Base-by-base conservation (phyloP, 441 rosid genomes). In the Flueggea neowawraea region DNA sequence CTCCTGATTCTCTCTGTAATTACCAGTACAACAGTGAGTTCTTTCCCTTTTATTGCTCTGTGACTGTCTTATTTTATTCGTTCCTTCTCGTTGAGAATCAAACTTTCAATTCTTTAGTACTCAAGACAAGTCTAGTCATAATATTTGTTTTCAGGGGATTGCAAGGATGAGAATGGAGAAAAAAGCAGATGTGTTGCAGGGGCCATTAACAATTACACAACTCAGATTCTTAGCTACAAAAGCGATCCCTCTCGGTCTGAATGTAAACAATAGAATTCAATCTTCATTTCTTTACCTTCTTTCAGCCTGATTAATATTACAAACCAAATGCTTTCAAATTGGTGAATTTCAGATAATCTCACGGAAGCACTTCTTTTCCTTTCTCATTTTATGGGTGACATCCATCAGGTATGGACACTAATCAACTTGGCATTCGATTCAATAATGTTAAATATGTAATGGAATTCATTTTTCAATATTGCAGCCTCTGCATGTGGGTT, bases 341-440 rank as follows among this genome's bases (percentile, higher is more conserved):
- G 28, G 53, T 6, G 6, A 4, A 17, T 58, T 3, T 55, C 79
- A 90, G 98, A 88, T 74, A 90, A 93, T 74, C 90, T 88, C 67
- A 93, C 97, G 6, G 92, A 90, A 73, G 90, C 97, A 16, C 82
- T 93, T 50, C 88, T 90, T 62, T 93, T 90, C 65, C 80, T 90
- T 17, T 84, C 95, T 50, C 98, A 93, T 81, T 86, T 88, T 64
- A 64, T 88, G 77, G 98, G 97, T 47, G 98, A 93, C 68, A 84
- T 90, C 61, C 98, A 93, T 75, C 97, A 90, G 91, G 95, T 85
- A 75, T 11, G 12, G 12, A 6, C 45, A 43, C 45, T 43, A 6
- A 43, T 43, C 45, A 43, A 43, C 8, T 1, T 43, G 45, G 45
- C 0, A 22, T 22, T 22, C 28, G 2, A 22, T 22, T 22, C 28